phyloP scores from a whole-genome alignment of 495 filamentous ascomycete genomes.

The Lasiosphaeris hirsuta region DNA sequence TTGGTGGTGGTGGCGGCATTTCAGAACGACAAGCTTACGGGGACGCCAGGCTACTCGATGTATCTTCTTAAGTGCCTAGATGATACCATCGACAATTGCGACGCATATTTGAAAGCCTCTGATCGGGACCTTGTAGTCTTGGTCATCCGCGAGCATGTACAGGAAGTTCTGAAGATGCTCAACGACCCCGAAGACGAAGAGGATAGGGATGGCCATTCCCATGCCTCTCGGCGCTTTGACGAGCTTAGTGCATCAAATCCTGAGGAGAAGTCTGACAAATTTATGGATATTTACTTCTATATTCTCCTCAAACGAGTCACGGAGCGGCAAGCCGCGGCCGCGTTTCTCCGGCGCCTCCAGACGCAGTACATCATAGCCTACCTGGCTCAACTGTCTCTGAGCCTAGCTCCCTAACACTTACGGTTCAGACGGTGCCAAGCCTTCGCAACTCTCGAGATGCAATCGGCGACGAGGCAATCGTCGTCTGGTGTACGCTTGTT shows the following conservation, averaged over 20 bases:
- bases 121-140: constrained; percentile 19
- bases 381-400: background rate
- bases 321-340: constrained; percentile 23
- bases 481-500: constrained; percentile 48
- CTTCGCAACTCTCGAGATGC: background rate
- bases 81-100: constrained; percentile 31
- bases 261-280: constrained; percentile 36
- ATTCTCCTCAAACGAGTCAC: constrained; percentile 33
- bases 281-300: constrained; percentile 43
- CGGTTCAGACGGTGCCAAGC: background rate
- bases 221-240: constrained; percentile 19
- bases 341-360: constrained; percentile 12
- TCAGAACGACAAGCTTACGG: constrained; percentile 35
- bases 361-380: constrained; percentile 1
- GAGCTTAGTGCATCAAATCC: constrained; percentile 35
- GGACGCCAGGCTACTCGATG: constrained; percentile 23
- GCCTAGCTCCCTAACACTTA: background rate
- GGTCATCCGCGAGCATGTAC: constrained; percentile 39
- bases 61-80: constrained; percentile 37
- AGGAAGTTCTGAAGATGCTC: constrained; percentile 34
- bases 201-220: background rate
- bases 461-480: constrained; percentile 14
- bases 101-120: constrained; percentile 23
- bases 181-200: constrained; percentile 24
- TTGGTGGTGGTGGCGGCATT: constrained; percentile 46